phyloP scores from a whole-genome alignment of 169 alveolate species.

The Plasmodium coatneyi region DNA sequence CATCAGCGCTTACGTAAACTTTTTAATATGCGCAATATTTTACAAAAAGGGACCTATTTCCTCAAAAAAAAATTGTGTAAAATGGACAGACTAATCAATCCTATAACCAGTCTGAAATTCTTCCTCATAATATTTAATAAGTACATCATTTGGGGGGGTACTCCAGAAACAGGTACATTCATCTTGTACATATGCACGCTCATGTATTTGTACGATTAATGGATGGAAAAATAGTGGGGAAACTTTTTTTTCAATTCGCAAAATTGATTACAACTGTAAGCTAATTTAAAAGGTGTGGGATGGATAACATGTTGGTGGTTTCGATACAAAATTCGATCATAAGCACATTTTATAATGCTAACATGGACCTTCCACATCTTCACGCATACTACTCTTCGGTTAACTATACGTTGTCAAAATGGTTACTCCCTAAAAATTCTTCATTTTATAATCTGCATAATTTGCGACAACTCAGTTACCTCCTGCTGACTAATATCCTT shows the following conservation, averaged over 20 bases:
- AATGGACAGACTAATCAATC: background rate
- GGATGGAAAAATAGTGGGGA: background rate
- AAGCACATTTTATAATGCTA: background rate
- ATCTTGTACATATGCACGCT: background rate
- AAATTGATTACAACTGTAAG: background rate
- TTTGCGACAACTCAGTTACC: slow-evolving; percentile 46
- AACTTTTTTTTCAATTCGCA: background rate
- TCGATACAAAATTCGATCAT: background rate
- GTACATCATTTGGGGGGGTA: background rate
- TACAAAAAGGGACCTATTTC: background rate
- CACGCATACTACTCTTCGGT: background rate
- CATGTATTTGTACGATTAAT: background rate
- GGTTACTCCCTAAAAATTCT: background rate
- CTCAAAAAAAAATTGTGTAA: background rate
- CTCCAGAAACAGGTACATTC: background rate
- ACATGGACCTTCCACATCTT: background rate
- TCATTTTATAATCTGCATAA: slow-evolving; percentile 38
- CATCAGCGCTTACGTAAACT: background rate
- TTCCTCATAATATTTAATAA: background rate
- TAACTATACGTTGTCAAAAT: background rate
- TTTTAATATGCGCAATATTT: background rate
- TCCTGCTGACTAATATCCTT: slow-evolving; percentile 20
- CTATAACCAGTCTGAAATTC: background rate
- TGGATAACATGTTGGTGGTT: background rate
- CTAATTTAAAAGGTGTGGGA: background rate